A percentile compares a stretch with the other conserved stretches of the same genome.
Evolutionary conservation across 2,329 filamentous ascomycete species (phyloP).

Genomic region (Aspergillus niger): DNA sequence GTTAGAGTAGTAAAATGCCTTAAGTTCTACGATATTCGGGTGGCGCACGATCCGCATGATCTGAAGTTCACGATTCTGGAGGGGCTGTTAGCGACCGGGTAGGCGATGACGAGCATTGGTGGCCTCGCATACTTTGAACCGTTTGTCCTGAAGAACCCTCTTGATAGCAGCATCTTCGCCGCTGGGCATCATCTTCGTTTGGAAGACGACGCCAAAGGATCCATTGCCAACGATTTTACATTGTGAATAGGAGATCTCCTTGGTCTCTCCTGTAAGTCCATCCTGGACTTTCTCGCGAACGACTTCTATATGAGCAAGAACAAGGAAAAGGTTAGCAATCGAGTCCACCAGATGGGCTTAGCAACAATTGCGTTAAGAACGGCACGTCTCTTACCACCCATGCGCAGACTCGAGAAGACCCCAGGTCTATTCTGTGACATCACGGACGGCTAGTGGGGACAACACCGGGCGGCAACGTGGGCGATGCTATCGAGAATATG

Average conservation of each 20-base stretch:
- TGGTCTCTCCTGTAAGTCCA: constrained; percentile 92
- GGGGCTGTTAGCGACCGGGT: constrained; percentile 33
- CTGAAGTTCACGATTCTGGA: constrained; percentile 94
- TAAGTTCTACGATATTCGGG: constrained; percentile 97
- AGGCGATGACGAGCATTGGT: background rate
- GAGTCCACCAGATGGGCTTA: constrained; percentile 13
- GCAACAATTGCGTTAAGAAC: constrained; percentile 26
- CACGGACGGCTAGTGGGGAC: constrained; percentile 37
- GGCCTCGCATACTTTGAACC: constrained; percentile 80
- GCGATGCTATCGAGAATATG: constrained; percentile 44
- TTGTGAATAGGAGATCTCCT: constrained; percentile 96
- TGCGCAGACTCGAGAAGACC: constrained; percentile 84
- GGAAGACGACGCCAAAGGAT: constrained; percentile 97
- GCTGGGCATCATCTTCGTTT: constrained; percentile 96
- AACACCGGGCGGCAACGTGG: constrained; percentile 20
- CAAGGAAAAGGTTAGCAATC: constrained; percentile 20
- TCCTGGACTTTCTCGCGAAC: constrained; percentile 99
- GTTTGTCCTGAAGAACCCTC: constrained; percentile 96
- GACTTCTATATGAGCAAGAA: constrained; percentile 66
- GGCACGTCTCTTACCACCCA: constrained; percentile 78
- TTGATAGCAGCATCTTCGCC: constrained; percentile 99
- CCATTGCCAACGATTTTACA: constrained; percentile 99
- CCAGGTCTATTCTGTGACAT: constrained; percentile 94
- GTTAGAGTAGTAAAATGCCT: constrained; percentile 99
- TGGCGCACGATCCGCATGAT: constrained; percentile 99